Evolutionary conservation across 2,329 filamentous ascomycete genomes (phyloP), one percentile per base, ranked within the genome.

Genomic region (Neopestalotiopsis sp.): DNA sequence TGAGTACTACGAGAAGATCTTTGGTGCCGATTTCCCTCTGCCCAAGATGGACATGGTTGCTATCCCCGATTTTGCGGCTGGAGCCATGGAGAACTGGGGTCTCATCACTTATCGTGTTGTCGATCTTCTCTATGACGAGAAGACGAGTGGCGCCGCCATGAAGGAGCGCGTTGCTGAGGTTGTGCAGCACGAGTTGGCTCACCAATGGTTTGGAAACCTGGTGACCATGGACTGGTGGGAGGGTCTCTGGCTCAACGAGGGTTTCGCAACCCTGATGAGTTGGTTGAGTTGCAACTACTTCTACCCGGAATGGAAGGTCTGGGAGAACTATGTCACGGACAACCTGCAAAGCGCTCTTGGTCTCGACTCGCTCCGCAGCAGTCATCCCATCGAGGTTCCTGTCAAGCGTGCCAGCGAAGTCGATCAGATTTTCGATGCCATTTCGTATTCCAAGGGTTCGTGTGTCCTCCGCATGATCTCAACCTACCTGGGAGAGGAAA

Each of bases 161-260:
- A 98, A 97, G 84, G 93, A 98, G 84, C 91, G 95, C 53, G 93
- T 98, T 67, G 95, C 95, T 66, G 95, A 98, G 81, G 94, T 96
- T 56, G 95, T 98, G 34, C 95, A 98, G 86, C 95, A 98, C 83
- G 95, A 98, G 81, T 86, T 98, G 78, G 95, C 95, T 56, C 95
- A 98, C 82, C 95, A 98, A 82, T 98, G 95, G 95, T 98, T 98
- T 77, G 95, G 95, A 71, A 98, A 98, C 83, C 84, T 98, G 66
- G 95, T 98, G 34, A 98, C 95, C 66, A 98, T 98, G 94, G 94
- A 97, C 80, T 98, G 97, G 87, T 98, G 95, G 95, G 94, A 98
- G 81, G 95, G 95, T 67, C 85, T 98, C 7, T 98, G 95, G 95
- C 88, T 98, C 67, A 98, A 98, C 80, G 94, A 97, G 80, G 94